Evolutionary conservation across 805 yeast genomes (phyloP).

Genomic region (Aciculoconidium aculeatum): DNA sequence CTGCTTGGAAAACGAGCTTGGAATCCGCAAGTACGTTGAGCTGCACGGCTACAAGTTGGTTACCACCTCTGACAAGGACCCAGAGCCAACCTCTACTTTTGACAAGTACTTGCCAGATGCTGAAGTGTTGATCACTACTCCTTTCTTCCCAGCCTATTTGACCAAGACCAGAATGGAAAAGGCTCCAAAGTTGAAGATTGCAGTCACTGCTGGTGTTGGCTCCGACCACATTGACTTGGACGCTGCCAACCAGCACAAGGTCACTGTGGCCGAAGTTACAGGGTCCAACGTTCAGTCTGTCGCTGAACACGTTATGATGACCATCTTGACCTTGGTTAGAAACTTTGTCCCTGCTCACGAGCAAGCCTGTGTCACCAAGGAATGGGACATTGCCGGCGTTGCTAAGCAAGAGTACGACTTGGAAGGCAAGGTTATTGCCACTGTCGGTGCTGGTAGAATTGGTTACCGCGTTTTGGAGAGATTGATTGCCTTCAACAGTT

Average conservation of each 20-base stretch:
- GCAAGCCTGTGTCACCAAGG: slow-evolving; percentile 47
- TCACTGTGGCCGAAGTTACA: slow-evolving; percentile 74
- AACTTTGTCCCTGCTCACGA: slow-evolving; percentile 77
- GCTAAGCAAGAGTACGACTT: slow-evolving; percentile 71
- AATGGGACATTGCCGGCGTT: slow-evolving; percentile 70
- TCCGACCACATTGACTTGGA: slow-evolving; percentile 74
- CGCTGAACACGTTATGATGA: slow-evolving; percentile 76
- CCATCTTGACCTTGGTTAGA: slow-evolving; percentile 63
- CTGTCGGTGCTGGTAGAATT: slow-evolving; percentile 79
- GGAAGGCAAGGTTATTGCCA: slow-evolving; percentile 72
- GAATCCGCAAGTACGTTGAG: slow-evolving; percentile 60
- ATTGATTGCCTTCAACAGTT: slow-evolving; percentile 63
- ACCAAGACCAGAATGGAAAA: slow-evolving; percentile 58
- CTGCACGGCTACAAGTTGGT: slow-evolving; percentile 60
- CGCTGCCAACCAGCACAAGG: slow-evolving; percentile 57
- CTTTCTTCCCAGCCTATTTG: slow-evolving; percentile 78
- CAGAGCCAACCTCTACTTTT: slow-evolving; percentile 47
- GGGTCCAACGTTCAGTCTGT: slow-evolving; percentile 78
- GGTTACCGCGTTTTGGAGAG: slow-evolving; percentile 73
- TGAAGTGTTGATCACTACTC: slow-evolving; percentile 74
- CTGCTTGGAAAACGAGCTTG: slow-evolving; percentile 69
- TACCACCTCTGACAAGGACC: slow-evolving; percentile 64
- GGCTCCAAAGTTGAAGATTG: slow-evolving; percentile 65
- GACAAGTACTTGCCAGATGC: slow-evolving; percentile 67
- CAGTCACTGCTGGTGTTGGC: slow-evolving; percentile 81